These are phyloP conservation scores for Torrubiella hemipterigena DNA, from an alignment of 2,329 filamentous ascomycete genomes.

Conservation along the genomic window DNA sequence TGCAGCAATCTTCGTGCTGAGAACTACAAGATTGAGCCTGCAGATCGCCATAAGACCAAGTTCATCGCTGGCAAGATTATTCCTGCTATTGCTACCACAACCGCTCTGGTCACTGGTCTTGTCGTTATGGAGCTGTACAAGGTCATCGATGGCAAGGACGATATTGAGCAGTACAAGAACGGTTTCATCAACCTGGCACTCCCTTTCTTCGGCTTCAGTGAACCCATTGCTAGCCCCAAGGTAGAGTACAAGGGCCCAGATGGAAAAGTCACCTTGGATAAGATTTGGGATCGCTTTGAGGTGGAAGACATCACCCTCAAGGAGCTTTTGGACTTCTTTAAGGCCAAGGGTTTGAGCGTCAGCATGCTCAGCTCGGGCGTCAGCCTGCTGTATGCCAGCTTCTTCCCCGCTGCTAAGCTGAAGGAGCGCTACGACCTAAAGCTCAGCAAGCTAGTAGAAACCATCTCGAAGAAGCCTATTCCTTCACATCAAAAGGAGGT, in stretches of 20 bases:
- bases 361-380: constrained; percentile 97
- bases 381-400: constrained; percentile 84
- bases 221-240: constrained; percentile 90
- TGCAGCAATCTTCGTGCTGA: constrained; percentile 92
- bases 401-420: constrained; percentile 68
- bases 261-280: constrained; percentile 77
- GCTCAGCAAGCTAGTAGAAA: constrained; percentile 78
- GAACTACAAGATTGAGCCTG: constrained; percentile 93
- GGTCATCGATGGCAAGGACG: constrained; percentile 88
- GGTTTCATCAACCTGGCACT: constrained; percentile 94
- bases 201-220: constrained; percentile 96
- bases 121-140: constrained; percentile 93
- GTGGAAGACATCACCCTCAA: constrained; percentile 72
- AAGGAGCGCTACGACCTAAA: constrained; percentile 76
- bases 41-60: constrained; percentile 95
- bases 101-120: constrained; percentile 85
- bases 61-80: constrained; percentile 99
- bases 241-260: constrained; percentile 73
- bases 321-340: constrained; percentile 75
- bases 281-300: constrained; percentile 97
- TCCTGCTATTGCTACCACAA: constrained; percentile 94
- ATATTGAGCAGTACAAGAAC: constrained; percentile 98
- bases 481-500: constrained; percentile 88
- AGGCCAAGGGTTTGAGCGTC: constrained; percentile 66
- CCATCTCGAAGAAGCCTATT: constrained; percentile 83